These are phyloP conservation scores for Anthostomella pinea DNA, from an alignment of 2,329 filamentous ascomycete species.

Conservation along the genomic window DNA sequence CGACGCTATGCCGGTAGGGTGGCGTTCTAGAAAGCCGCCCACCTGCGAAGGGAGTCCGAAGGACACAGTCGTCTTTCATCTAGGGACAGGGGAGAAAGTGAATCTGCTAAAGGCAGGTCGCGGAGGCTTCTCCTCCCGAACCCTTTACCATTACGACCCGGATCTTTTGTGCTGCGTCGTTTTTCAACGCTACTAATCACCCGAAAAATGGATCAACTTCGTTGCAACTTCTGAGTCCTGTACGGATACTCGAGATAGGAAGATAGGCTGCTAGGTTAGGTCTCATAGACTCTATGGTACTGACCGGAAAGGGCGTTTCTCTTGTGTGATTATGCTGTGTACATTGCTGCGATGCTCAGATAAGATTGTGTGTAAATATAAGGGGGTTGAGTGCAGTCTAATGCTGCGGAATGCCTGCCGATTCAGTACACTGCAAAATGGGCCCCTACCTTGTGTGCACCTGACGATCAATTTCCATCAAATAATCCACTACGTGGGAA, in stretches of 20 bases:
- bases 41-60: constrained; percentile 26
- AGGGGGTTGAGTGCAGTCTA: too few species aligned
- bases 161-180: constrained; percentile 11
- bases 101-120: constrained; percentile 12
- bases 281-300: constrained; percentile 24
- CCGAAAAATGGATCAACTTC: constrained; percentile 19
- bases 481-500: too few species aligned
- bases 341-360: too few species aligned
- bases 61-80: constrained; percentile 14
- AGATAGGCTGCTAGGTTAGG: too few species aligned
- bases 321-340: constrained; percentile 3
- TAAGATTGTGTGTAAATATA: too few species aligned
- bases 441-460: too few species aligned
- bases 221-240: constrained; percentile 18
- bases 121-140: constrained; percentile 12
- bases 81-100: constrained; percentile 16
- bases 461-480: too few species aligned
- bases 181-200: constrained; percentile 19
- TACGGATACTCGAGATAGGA: constrained; percentile 22
- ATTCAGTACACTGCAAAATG: too few species aligned
- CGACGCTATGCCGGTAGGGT: constrained; percentile 20
- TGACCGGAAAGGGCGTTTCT: constrained; percentile 12
- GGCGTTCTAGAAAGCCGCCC: constrained; percentile 24
- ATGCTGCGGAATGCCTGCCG: too few species aligned
- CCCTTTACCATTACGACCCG: constrained; percentile 3